phyloP scores from a whole-genome alignment of 2,329 filamentous ascomycete genomes.

The Atkinsonella texensis region DNA sequence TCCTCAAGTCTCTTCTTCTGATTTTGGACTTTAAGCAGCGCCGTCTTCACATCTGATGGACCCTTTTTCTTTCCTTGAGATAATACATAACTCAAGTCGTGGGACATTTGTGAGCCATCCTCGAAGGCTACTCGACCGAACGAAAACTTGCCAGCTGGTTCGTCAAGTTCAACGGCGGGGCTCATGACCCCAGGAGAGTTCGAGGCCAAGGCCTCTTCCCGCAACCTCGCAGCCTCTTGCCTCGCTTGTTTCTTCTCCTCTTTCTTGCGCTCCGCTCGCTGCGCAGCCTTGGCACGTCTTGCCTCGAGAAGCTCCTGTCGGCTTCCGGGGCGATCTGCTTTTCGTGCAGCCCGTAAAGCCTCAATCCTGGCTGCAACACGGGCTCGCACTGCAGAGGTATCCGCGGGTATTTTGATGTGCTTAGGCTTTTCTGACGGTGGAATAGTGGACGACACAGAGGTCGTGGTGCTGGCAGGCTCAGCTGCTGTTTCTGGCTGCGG shows the following conservation, averaged over 20 bases:
- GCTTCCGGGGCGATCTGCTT: conserved; percentile 74
- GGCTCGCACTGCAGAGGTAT: conserved; percentile 63
- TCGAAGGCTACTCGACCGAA: conserved; percentile 88
- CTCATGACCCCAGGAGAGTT: conserved; percentile 50
- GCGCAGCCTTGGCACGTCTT: conserved; percentile 73
- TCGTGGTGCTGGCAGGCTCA: conserved; percentile 45
- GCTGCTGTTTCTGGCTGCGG: conserved; percentile 23
- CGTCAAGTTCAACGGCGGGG: conserved; percentile 38
- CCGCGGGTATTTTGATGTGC: conserved; percentile 53
- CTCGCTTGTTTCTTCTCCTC: conserved; percentile 66
- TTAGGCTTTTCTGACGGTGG: conserved; percentile 50
- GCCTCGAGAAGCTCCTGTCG: conserved; percentile 87
- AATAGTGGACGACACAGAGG: conserved; percentile 57
- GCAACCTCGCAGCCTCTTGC: conserved; percentile 61
- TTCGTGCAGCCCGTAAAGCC: conserved; percentile 70
- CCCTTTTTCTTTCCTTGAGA: conserved; percentile 56
- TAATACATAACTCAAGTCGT: conserved; percentile 52
- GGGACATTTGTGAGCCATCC: conserved; percentile 70
- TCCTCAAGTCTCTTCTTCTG: conserved; percentile 69
- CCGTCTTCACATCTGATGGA: conserved; percentile 72
- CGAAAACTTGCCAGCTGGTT: conserved; percentile 57
- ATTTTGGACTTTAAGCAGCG: conserved; percentile 74
- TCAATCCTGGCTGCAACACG: conserved; percentile 76
- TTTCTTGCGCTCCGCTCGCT: conserved; percentile 81
- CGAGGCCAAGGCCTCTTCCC: conserved; percentile 50